phyloP scores from a whole-genome alignment of 2,329 filamentous ascomycete species.

The Aspergillus sp. region DNA sequence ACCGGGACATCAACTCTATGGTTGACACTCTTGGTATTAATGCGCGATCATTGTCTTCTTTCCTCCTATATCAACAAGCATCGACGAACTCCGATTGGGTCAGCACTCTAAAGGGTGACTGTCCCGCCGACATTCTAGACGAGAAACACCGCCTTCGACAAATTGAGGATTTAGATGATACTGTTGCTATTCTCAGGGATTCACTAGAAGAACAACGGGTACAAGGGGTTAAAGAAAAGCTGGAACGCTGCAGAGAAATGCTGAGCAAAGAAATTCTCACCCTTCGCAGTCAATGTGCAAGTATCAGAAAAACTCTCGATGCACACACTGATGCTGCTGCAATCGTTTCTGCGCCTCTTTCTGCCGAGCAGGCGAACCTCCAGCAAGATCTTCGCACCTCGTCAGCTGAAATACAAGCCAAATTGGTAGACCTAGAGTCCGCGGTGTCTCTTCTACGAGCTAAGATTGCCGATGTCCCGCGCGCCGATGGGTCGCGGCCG shows the following conservation, averaged over 20 bases:
- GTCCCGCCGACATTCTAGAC: constrained; percentile 68
- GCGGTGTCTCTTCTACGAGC: constrained; percentile 75
- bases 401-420: constrained; percentile 71
- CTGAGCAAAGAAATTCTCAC: constrained; percentile 66
- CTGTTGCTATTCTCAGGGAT: constrained; percentile 65
- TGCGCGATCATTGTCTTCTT: constrained; percentile 62
- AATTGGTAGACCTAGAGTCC: constrained; percentile 77
- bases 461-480: constrained; percentile 62
- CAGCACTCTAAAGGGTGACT: constrained; percentile 42
- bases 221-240: constrained; percentile 65
- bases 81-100: constrained; percentile 52
- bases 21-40: constrained; percentile 90
- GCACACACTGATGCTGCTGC: constrained; percentile 69
- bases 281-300: constrained; percentile 72
- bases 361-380: constrained; percentile 77
- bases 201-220: constrained; percentile 69
- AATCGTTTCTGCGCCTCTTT: constrained; percentile 71
- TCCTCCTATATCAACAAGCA: constrained; percentile 50
- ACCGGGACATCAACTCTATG: constrained; percentile 69
- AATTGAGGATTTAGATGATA: constrained; percentile 64
- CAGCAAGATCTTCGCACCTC: constrained; percentile 78
- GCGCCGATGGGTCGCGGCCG: constrained; percentile 45
- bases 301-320: constrained; percentile 74
- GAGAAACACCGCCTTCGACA: constrained; percentile 74
- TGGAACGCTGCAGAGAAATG: constrained; percentile 67